Evolutionary conservation across 352 stramenopile species (phyloP).

Genomic region (Globisporangium uncinulatum): DNA sequence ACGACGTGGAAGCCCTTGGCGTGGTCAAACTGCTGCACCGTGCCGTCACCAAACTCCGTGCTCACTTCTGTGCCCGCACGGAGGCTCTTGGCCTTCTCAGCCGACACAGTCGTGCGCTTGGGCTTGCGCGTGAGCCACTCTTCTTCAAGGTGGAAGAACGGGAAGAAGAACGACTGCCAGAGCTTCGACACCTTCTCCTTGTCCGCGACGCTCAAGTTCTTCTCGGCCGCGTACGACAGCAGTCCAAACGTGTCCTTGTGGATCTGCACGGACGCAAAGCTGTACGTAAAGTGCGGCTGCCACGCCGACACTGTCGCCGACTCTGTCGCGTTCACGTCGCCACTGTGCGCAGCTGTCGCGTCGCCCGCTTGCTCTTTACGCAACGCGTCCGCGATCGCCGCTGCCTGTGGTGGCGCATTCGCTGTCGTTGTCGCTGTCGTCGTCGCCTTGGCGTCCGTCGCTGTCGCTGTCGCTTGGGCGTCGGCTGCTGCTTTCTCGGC

Average conservation of each 20-base stretch:
- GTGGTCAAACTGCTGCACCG: constrained; percentile 66
- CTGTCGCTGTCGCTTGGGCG: constrained; percentile 15
- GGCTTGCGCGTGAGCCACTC: constrained; percentile 79
- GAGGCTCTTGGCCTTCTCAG: constrained; percentile 62
- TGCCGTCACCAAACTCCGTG: constrained; percentile 81
- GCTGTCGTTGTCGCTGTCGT: constrained; percentile 4
- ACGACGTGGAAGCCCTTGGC: constrained; percentile 60
- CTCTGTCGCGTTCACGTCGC: constrained; percentile 1
- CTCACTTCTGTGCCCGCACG: constrained; percentile 65
- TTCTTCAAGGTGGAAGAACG: constrained; percentile 80
- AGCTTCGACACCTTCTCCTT: constrained; percentile 85
- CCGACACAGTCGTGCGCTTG: constrained; percentile 53
- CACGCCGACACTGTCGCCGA: constrained; percentile 10
- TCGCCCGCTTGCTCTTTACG: constrained; percentile 42
- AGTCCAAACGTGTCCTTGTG: constrained; percentile 82
- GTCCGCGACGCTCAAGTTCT: constrained; percentile 71
- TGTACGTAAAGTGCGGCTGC: constrained; percentile 74
- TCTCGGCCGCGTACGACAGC: constrained; percentile 76
- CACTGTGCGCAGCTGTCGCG: neutral
- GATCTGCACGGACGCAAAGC: constrained; percentile 69
- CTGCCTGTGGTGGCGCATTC: constrained; percentile 40
- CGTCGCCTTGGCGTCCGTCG: constrained; percentile 15
- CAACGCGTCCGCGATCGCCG: constrained; percentile 55
- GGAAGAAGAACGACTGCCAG: constrained; percentile 81
- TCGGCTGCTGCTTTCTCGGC: constrained; percentile 38